Evolutionary conservation across 495 filamentous ascomycete genomes (phyloP), one percentile per base, ranked within the genome.

Genomic region (Wilcoxina mikolae): DNA sequence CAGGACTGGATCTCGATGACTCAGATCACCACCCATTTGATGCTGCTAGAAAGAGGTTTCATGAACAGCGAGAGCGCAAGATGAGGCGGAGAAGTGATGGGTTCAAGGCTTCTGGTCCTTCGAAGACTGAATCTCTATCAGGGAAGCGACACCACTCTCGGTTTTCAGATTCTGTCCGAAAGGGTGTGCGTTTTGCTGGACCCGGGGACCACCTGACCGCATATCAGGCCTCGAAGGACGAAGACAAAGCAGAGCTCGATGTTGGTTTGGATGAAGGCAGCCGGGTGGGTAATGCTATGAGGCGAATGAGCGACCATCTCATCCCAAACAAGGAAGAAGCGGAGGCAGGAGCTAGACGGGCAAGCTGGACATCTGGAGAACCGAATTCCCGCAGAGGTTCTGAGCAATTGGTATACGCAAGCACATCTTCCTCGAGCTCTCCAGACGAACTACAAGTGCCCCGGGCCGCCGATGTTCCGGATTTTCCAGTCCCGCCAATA

Each of bases 171-270:
- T 12, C n/a, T 3, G 24, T 53, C 7, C 25, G 47, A 11, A 63
- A 55, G 15, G 48, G n/a, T 3, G 11, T 60, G n/a, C 53, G 39
- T 28, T 24, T 52, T 18, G 22, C 50, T 23, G 31, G 53, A 18
- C 31, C 46, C 5, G 43, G 39, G 10, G 60, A 58, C 11, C 55
- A 61, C 46, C 27, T 61, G 23, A 28, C 55, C 39, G 58, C 55
- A 0, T 56, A 56, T 26, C 42, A 46, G 26, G 51, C 45, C 26
- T 55, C 55, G 7, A 51, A 60, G 12, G 58, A 58, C 24, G 24
- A 54, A n/a, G 54, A 49, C 29, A 54, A 58, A 46, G 23, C 33
- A n/a, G 51, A 62, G 46, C 50, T 51, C 24, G 57, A 39, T 0
- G 43, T 38, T 9, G 42, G 51, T 17, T 50, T 33, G 24, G 53